Percentiles rank a stretch among this genome's conserved stretches.
Evolutionary conservation across 352 stramenopile genomes (phyloP).

Genomic region (Phytopythium helicoides): DNA sequence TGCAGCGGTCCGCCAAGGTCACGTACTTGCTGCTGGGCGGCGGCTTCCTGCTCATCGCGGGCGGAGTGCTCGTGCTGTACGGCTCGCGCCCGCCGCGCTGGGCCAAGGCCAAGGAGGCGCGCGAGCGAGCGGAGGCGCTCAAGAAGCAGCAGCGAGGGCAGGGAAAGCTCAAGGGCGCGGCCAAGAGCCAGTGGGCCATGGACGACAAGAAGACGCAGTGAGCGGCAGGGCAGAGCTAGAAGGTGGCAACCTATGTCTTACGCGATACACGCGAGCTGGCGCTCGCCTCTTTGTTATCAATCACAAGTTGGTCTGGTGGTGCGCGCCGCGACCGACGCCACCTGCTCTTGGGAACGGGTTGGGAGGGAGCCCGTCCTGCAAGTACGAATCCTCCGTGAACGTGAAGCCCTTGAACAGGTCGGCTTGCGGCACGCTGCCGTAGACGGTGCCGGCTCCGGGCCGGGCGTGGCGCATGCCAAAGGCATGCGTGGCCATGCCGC

Average conservation of each 20-base stretch:
- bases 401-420: conserved; percentile 86
- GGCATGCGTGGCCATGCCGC: conserved; percentile 45
- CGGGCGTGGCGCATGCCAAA: conserved; percentile 50
- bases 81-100: conserved; percentile 25
- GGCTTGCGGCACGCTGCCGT: conserved; percentile 53
- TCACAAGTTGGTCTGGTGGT: conserved; percentile 4
- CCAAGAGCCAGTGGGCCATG: neutral
- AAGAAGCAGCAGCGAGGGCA: conserved; percentile 8
- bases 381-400: conserved; percentile 81
- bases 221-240: neutral
- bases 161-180: neutral
- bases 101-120: conserved; percentile 3
- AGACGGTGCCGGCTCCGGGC: conserved; percentile 29
- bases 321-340: conserved; percentile 3
- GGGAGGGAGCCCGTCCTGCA: conserved; percentile 54
- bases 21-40: conserved; percentile 35
- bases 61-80: conserved; percentile 50
- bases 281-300: conserved; percentile 3
- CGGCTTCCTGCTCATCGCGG: conserved; percentile 45
- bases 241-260: neutral
- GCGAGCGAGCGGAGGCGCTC: conserved; percentile 5
- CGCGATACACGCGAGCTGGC: neutral
- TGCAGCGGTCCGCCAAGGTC: conserved; percentile 1
- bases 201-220: conserved; percentile 9
- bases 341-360: conserved; percentile 8